Percentiles rank a stretch among this genome's conserved stretches.
These are phyloP conservation scores for Taxillus chinensis DNA, from an alignment of 164 flowering plant species.

Conservation along the genomic window DNA sequence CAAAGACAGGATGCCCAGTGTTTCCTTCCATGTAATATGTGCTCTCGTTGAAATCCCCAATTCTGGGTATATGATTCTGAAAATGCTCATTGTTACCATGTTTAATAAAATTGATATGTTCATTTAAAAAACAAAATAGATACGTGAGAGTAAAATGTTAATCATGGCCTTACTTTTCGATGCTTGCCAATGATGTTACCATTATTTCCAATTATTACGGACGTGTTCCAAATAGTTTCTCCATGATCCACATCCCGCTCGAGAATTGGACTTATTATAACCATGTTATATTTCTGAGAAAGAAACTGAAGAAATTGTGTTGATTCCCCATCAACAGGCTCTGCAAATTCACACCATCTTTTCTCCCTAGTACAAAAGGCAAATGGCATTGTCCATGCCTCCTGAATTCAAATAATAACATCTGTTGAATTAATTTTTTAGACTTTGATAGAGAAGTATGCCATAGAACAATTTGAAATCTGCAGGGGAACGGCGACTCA, in stretches of 20 bases:
- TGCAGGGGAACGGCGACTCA: constrained; percentile 13
- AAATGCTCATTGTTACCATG: constrained; percentile 3
- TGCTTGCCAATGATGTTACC: constrained; percentile 98
- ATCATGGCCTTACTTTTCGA: constrained; percentile 56
- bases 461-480: not conserved
- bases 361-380: constrained; percentile 97
- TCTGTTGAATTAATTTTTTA: not conserved
- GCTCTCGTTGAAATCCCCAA: constrained; percentile 98
- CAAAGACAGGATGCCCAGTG: constrained; percentile 96
- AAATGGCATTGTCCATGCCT: constrained; percentile 97
- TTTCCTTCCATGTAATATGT: constrained; percentile 97
- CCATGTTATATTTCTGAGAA: constrained; percentile 82
- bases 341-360: constrained; percentile 98
- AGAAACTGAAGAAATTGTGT: constrained; percentile 65
- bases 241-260: constrained; percentile 93
- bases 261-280: constrained; percentile 80
- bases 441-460: not conserved
- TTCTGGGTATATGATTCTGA: constrained; percentile 98
- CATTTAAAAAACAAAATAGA: not conserved
- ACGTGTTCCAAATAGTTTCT: constrained; percentile 92
- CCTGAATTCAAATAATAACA: constrained; percentile 30
- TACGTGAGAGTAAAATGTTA: not conserved
- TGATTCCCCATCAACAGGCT: constrained; percentile 87
- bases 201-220: constrained; percentile 81
- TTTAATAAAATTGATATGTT: not conserved